Conservation (phyloP, 78 protist species). For the Neovahlkampfia damariscottae region DNA sequence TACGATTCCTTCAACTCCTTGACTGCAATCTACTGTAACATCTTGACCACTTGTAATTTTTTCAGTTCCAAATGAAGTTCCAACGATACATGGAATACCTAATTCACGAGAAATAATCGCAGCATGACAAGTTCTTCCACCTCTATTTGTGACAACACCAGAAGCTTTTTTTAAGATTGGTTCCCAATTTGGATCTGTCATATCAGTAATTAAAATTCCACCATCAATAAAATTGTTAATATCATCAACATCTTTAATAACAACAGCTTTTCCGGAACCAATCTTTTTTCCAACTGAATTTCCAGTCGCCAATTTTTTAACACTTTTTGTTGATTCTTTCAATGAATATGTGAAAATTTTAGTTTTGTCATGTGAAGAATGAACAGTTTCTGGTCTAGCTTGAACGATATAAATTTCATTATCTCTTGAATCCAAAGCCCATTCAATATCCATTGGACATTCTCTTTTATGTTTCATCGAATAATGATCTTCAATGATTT, state of each 20-base stretch:
- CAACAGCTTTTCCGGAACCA: no score
- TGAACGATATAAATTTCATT: conserved; percentile 3
- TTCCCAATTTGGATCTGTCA: conserved; percentile 16
- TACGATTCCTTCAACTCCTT: neutral
- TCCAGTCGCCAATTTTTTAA: no score
- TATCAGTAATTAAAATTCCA: neutral
- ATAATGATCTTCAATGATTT: no score
- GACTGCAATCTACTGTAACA: neutral
- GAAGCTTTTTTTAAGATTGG: neutral
- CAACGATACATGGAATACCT: neutral
- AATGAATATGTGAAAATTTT: neutral
- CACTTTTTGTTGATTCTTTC: neutral
- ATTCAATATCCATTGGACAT: no score
- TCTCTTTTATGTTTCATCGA: no score
- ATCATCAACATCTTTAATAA: no score
- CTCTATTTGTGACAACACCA: conserved; percentile 2
- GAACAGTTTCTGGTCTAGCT: conserved; percentile 13
- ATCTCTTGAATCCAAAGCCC: no score
- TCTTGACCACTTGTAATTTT: no score
- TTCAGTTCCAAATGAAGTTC: no score
- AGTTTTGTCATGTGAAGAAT: neutral
- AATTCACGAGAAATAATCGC: conserved; percentile 8
- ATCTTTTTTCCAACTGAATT: no score
- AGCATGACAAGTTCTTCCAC: conserved; percentile 12
- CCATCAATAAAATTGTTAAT: neutral